Base-by-base conservation (phyloP, 805 yeast genomes). In the Starmera dryadoides region DNA sequence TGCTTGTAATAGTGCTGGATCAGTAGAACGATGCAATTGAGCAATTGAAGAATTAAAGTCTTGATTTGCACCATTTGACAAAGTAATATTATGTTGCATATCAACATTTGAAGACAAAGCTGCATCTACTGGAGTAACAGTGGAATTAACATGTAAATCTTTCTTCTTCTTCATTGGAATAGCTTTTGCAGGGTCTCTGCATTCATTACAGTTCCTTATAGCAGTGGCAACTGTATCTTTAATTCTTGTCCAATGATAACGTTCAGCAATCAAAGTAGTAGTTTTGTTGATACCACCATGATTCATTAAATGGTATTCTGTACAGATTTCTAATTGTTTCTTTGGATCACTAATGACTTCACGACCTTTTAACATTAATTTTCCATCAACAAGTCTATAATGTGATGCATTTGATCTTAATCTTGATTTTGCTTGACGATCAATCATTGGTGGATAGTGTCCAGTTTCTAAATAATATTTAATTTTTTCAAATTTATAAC, bases 251-350 rank as follows among this genome's bases (percentile, higher is more conserved):
- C 98, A 91, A 58, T 87, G 95, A 50, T 84, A 91, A 48, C 75
- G 74, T 45, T 84, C 93, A 2, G 89, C 75, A 15, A 93, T 75
- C 15, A 73, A 63, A 0, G 91, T 65, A 0, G 96, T 88, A 2
- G 95, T 81, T 53, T 81, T 86, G 62, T 91, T 91, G 45, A 91
- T 87, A 10, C 98, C 98, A 11, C 81, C 81, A 56, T 91, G 98
- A 34, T 71, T 75, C 17, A 71, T 59, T 45, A 71, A 55, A 56
- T 91, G 98, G 17, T 77, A 63, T 33, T 80, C 82, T 8, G 77
- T 70, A 26, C 89, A 86, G 23, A 91, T 79, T 45, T 77, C 80
- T 34, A 81, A 55, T 60, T 89, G 98, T 37, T 80, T 74, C 2
- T 69, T 75, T 0, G 86, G 82, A 44, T 84, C 89, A 25, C 81